phyloP scores from a whole-genome alignment of 2,329 filamentous ascomycete genomes.

The Ophiostoma sp. region DNA sequence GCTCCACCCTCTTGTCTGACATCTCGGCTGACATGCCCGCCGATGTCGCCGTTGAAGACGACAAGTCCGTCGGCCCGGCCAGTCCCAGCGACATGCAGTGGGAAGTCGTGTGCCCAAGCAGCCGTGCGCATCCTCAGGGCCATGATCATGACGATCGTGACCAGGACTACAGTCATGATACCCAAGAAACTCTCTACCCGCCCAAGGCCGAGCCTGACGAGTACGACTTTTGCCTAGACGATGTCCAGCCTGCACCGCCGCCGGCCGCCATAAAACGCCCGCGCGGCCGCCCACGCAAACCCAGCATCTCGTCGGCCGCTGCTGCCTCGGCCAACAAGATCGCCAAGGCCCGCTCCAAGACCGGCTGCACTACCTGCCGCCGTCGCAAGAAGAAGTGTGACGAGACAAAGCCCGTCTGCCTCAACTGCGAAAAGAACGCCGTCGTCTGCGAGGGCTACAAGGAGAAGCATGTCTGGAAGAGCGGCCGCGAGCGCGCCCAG shows the following conservation, averaged over 20 bases:
- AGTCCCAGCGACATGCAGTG: slow-evolving; percentile 36
- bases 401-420: slow-evolving; percentile 65
- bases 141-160: background rate
- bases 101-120: slow-evolving; percentile 38
- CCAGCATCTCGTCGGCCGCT: slow-evolving; percentile 59
- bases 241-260: slow-evolving; percentile 45
- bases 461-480: slow-evolving; percentile 80
- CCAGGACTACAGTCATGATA: background rate
- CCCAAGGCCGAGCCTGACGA: slow-evolving; percentile 47
- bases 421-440: slow-evolving; percentile 90
- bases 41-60: slow-evolving; percentile 27
- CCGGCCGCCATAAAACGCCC: slow-evolving; percentile 51
- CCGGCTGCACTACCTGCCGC: slow-evolving; percentile 62
- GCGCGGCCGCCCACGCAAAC: slow-evolving; percentile 77
- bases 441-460: slow-evolving; percentile 88
- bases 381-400: slow-evolving; percentile 70
- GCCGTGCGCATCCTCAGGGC: slow-evolving; percentile 23
- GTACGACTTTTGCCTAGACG: slow-evolving; percentile 48
- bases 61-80: slow-evolving; percentile 14
- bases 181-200: background rate
- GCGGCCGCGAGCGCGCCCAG: slow-evolving; percentile 70
- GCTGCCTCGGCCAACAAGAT: slow-evolving; percentile 56
- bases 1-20: slow-evolving; percentile 34
- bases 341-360: slow-evolving; percentile 70
- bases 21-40: slow-evolving; percentile 36